Evolutionary conservation across 176 grass and related monocot species (phyloP).

Genomic region (Themeda triandra): DNA sequence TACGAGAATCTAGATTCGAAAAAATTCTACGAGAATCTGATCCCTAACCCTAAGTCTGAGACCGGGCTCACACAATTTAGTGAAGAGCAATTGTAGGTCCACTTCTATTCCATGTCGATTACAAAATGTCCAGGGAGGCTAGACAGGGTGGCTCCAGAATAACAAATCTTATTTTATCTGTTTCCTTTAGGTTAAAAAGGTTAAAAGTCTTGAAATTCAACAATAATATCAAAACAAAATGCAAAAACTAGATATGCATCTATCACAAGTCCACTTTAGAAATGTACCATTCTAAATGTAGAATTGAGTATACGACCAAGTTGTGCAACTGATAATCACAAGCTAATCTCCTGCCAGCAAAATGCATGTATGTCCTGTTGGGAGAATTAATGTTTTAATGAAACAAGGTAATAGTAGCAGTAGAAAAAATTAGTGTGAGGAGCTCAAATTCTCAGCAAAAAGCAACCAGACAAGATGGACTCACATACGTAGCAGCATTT

Average conservation of each 20-base stretch:
- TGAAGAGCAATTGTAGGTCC: background rate
- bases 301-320: background rate
- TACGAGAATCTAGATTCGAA: background rate
- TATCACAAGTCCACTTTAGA: background rate
- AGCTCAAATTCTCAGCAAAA: background rate
- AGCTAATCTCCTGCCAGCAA: background rate
- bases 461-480: background rate
- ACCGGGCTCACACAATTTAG: background rate
- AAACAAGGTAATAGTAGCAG: background rate
- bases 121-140: background rate
- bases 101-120: background rate
- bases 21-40: background rate
- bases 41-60: background rate
- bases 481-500: background rate
- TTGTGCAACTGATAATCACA: background rate
- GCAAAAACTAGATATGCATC: background rate
- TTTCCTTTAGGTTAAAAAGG: background rate
- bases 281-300: background rate
- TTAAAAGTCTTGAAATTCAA: background rate
- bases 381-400: background rate
- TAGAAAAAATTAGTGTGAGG: background rate
- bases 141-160: background rate
- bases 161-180: background rate
- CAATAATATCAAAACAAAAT: background rate
- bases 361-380: background rate